Evolutionary conservation across 202 grass and related monocot genomes (phyloP).

Genomic region (Carex arenaria): DNA sequence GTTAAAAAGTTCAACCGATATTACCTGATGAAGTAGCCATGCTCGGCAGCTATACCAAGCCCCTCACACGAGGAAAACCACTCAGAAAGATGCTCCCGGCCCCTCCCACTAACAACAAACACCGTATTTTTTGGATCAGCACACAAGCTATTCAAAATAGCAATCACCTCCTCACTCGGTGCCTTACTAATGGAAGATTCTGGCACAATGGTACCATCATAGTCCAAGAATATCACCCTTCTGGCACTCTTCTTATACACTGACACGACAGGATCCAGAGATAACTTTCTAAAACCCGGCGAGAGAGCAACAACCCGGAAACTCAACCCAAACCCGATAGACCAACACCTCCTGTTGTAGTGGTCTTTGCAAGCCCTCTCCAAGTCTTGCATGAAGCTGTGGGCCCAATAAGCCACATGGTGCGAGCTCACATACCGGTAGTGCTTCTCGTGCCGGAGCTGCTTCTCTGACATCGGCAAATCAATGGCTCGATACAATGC

Average conservation of each 20-base stretch:
- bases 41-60: slow-evolving; percentile 89
- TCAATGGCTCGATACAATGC: slow-evolving; percentile 50
- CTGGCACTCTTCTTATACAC: slow-evolving; percentile 66
- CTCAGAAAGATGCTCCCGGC: slow-evolving; percentile 35
- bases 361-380: slow-evolving; percentile 84
- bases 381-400: slow-evolving; percentile 84
- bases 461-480: slow-evolving; percentile 55
- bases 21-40: slow-evolving; percentile 92
- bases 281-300: slow-evolving; percentile 80
- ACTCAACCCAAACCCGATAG: slow-evolving; percentile 83
- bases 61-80: slow-evolving; percentile 72
- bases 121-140: slow-evolving; percentile 65
- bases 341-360: slow-evolving; percentile 72
- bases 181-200: slow-evolving; percentile 76
- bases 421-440: slow-evolving; percentile 80
- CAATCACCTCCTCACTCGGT: slow-evolving; percentile 53
- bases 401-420: slow-evolving; percentile 69
- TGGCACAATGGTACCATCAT: slow-evolving; percentile 80
- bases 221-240: slow-evolving; percentile 86
- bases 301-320: slow-evolving; percentile 78
- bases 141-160: slow-evolving; percentile 64
- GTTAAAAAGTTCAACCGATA: neutral
- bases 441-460: slow-evolving; percentile 77
- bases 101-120: slow-evolving; percentile 90
- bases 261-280: slow-evolving; percentile 49